Evolutionary conservation across 2,329 filamentous ascomycete genomes (phyloP).

Genomic region (Xylaria sp.): DNA sequence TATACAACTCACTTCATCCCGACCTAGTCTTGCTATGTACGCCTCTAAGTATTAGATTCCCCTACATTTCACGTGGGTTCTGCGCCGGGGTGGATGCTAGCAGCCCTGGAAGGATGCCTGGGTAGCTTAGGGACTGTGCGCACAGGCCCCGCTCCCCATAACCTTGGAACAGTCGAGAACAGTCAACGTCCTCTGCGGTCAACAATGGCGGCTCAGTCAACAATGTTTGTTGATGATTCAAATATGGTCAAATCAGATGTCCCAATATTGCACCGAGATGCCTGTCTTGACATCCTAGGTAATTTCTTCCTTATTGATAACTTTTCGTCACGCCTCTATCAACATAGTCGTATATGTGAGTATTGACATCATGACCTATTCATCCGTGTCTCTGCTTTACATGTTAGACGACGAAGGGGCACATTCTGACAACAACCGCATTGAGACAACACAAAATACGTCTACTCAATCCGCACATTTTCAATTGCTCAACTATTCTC

Average conservation of each 20-base stretch:
- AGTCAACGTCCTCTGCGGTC: no score
- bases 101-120: no score
- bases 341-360: background rate
- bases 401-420: background rate
- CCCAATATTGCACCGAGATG: background rate
- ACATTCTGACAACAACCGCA: background rate
- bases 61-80: no score
- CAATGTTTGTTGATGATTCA: background rate
- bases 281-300: background rate
- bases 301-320: background rate
- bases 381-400: background rate
- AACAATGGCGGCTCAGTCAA: background rate
- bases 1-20: no score
- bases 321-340: no score
- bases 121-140: no score
- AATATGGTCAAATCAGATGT: background rate
- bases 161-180: no score
- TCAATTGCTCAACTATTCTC: background rate
- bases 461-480: background rate
- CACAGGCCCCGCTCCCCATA: no score
- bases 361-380: background rate
- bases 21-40: no score
- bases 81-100: no score
- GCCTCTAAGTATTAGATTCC: no score
- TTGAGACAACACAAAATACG: background rate